Evolutionary conservation across 1,284 basidiomycete species (phyloP), one percentile per base, ranked within the genome.

Genomic region (Meira miltonrushii): DNA sequence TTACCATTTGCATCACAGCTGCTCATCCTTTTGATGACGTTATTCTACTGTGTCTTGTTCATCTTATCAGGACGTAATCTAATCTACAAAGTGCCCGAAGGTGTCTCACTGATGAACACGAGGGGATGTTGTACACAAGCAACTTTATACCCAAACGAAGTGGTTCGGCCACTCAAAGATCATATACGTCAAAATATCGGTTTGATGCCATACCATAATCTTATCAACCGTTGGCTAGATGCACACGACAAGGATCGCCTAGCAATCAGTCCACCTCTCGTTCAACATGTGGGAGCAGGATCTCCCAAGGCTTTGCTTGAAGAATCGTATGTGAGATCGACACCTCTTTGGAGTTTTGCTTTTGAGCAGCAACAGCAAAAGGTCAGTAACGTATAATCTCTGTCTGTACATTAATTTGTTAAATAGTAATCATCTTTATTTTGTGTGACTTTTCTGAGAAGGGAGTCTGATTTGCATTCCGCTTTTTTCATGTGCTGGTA

Each of bases 41-140:
- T 39, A 7, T 17, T 2, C 15, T 39, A 39, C 38, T 17, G n/a
- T 13, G 37, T 53, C 11, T 25, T 53, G 17, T 23, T 53, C 5
- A 41, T 53, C 28, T 33, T 53, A 19, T 39, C 25, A 13, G 50
- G 50, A 8, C 50, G 50, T 4, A 53, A 53, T 23, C 5, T 33
- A 19, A 13, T 53, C 4, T 53, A 39, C 50, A 17, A 39, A 17
- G 50, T 53, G n/a, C 38, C 50, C 2, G 11, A 41, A 17, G 50
- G 50, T 41, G 21, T 53, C 15, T 53, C 50, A n/a, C 11, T 19
- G 50, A 53, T 53, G 50, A n/a, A n/a, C 28, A 15, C 23, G n/a
- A 17, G 50, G n/a, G 50, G 50, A 17, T 53, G 50, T 23, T 53
- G 50, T 33, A 53, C 50, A 13, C 50, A 53, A 41, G 50, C 50